Evolutionary conservation across 352 stramenopile species (phyloP).

Genomic region (Sclerospora graminicola): DNA sequence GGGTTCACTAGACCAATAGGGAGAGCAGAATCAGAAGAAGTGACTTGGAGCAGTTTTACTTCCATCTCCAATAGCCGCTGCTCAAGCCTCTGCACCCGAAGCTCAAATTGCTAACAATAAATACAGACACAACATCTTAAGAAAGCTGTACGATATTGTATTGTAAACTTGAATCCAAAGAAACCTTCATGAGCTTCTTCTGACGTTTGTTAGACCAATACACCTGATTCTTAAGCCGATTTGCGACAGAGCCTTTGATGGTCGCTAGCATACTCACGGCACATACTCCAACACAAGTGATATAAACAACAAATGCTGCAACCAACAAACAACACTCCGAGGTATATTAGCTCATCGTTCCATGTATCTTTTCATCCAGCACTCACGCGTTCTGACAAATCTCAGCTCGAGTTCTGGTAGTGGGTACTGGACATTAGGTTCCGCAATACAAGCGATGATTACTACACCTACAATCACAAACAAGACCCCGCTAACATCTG

Average conservation of each 20-base stretch:
- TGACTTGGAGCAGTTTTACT: constrained; percentile 33
- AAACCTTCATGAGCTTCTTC: constrained; percentile 69
- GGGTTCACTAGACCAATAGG: constrained; percentile 10
- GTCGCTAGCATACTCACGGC: constrained; percentile 78
- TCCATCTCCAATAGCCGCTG: constrained; percentile 59
- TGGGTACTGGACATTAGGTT: constrained; percentile 80
- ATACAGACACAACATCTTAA: not conserved
- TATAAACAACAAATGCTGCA: constrained; percentile 69
- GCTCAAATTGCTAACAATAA: constrained; percentile 40
- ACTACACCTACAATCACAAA: constrained; percentile 85
- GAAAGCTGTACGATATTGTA: not conserved
- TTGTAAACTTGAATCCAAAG: not conserved
- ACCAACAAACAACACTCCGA: not conserved
- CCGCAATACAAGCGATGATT: constrained; percentile 77
- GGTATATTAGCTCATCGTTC: not conserved
- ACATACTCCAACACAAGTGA: constrained; percentile 59
- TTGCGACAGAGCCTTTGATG: constrained; percentile 81
- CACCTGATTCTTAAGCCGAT: constrained; percentile 79
- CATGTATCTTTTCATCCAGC: not conserved
- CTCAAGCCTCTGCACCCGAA: constrained; percentile 58
- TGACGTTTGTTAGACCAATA: constrained; percentile 73
- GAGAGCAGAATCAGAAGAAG: constrained; percentile 11
- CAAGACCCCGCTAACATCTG: constrained; percentile 70
- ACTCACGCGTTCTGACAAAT: constrained; percentile 44
- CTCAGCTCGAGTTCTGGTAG: constrained; percentile 74